Base-by-base conservation (phyloP, 164 flowering plant species). In the Saururus chinensis region DNA sequence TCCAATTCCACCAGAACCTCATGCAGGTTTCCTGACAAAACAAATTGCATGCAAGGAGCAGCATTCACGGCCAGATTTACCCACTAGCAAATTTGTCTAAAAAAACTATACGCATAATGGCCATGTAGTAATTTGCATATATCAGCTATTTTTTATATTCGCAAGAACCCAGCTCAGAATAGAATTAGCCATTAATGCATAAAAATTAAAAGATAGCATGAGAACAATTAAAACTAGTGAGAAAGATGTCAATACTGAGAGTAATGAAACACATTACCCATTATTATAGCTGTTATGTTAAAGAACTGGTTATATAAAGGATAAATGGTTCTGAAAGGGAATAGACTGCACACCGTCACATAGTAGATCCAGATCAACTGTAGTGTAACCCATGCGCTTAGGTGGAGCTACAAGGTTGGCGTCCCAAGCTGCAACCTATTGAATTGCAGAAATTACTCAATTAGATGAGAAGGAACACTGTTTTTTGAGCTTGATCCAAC, bases 351-450 rank as follows among this genome's bases (percentile, higher is more conserved):
- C 70, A 93, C 99, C 99, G 77, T 93, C 91, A 75, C 86, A 82
- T 19, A 90, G 65, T 63, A 66, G 23, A 51, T 88, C 87, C 70
- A 93, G 68, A 70, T 62, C 70, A 51, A 93, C 64, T 53, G 65
- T 75, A 25, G 87, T 72, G 77, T 93, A 86, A 19, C 98, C 98
- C 98, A 93, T 89, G 62, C 98, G 98, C 61, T 90, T 93, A 76
- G 82, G 98, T 60, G 98, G 98, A 67, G 96, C 75, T 14, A 93
- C 90, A 71, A 93, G 88, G 75, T 93, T 93, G 67, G 98, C 98
- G 79, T 93, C 98, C 98, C 98, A 93, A 68, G 95, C 97, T 59
- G 98, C 98, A 71, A 90, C 77, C 98, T 93, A 71, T 64, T 64
- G 53, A 62, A 64, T 20, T 54, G 40, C 56, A 52, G 40, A 45